Evolutionary conservation across 352 stramenopile species (phyloP).

Genomic region (Phytophthora vignae): DNA sequence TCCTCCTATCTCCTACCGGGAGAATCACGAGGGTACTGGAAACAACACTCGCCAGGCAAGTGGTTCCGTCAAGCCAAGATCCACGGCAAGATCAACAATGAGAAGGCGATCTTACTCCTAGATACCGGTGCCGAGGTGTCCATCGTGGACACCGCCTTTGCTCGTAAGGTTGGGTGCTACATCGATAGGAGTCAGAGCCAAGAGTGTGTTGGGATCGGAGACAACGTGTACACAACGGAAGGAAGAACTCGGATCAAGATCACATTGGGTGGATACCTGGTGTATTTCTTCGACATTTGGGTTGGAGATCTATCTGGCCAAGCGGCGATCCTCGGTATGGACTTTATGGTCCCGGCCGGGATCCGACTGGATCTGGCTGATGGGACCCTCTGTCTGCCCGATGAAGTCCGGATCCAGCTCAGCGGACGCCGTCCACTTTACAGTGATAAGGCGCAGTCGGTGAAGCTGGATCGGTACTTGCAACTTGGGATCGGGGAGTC

Average conservation of each 20-base stretch:
- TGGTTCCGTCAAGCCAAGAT: background rate
- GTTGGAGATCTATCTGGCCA: background rate
- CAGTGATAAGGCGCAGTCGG: background rate
- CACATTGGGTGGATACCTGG: too few species aligned
- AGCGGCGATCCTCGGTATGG: background rate
- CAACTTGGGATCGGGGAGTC: background rate
- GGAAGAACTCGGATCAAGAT: too few species aligned
- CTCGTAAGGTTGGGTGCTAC: too few species aligned
- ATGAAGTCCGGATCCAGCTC: too few species aligned
- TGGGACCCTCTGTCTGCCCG: too few species aligned
- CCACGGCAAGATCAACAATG: background rate
- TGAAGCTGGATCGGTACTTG: background rate
- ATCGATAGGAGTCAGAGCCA: too few species aligned
- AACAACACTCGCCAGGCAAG: background rate
- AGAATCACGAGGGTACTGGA: background rate
- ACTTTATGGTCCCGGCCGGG: constrained; percentile 21
- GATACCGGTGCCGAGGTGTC: background rate
- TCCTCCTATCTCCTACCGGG: background rate
- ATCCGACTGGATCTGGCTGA: constrained; percentile 14
- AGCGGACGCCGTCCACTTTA: too few species aligned
- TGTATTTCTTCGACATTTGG: too few species aligned
- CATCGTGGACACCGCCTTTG: background rate
- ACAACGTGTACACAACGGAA: too few species aligned
- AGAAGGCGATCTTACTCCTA: background rate
- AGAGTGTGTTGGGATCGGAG: too few species aligned